A percentile compares a stretch with the other conserved stretches of the same genome.
Conservation (phyloP, 768 basidiomycete species). For the Crucibulum laeve region DNA sequence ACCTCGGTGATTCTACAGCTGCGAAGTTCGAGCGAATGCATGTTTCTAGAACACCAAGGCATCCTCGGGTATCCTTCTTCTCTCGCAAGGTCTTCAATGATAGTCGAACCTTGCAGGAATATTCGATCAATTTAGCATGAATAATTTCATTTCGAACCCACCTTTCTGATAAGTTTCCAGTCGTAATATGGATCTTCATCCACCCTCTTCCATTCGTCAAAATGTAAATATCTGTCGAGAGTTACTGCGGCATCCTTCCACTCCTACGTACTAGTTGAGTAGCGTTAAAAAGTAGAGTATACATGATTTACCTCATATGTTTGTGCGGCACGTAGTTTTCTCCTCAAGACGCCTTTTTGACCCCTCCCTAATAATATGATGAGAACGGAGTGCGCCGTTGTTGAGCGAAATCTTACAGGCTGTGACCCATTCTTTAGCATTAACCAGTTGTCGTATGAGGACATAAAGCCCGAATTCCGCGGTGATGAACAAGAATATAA, state of each 20-base stretch:
- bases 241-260: conserved; percentile 82
- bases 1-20: conserved; percentile 83
- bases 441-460: conserved; percentile 86
- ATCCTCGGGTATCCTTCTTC: conserved; percentile 77
- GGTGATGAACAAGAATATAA: conserved; percentile 82
- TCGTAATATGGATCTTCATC: conserved; percentile 93
- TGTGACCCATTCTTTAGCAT: conserved; percentile 88
- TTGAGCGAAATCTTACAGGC: conserved; percentile 59
- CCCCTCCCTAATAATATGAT: conserved; percentile 64
- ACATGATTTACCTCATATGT: conserved; percentile 60
- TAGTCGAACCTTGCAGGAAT: conserved; percentile 50
- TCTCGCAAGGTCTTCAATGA: conserved; percentile 71
- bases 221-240: conserved; percentile 79
- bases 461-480: conserved; percentile 86
- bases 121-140: background rate
- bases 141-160: conserved; percentile 12
- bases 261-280: conserved; percentile 39
- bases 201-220: conserved; percentile 85
- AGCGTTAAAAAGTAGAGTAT: background rate
- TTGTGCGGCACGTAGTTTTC: conserved; percentile 66
- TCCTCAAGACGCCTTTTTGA: conserved; percentile 71
- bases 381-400: conserved; percentile 2
- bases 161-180: conserved; percentile 81
- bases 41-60: conserved; percentile 87
- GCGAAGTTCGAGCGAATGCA: conserved; percentile 92